phyloP scores from a whole-genome alignment of 805 yeast genomes.

The Brettanomyces custersianus region DNA sequence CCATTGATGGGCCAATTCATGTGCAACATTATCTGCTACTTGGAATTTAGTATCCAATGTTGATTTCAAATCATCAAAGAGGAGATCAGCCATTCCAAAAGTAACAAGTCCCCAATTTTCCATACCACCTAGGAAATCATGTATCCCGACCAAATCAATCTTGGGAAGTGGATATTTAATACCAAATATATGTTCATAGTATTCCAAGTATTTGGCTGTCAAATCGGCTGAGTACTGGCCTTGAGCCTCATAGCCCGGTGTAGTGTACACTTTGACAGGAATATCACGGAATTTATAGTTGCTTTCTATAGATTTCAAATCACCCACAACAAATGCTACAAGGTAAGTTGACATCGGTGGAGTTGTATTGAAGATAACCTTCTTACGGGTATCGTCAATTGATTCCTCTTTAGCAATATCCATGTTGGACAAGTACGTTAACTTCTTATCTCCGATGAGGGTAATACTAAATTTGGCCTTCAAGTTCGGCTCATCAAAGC shows the following conservation, averaged over 20 bases:
- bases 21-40: constrained; percentile 76
- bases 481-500: constrained; percentile 47
- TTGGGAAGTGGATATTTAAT: constrained; percentile 71
- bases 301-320: constrained; percentile 44
- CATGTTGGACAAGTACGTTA: constrained; percentile 39
- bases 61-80: constrained; percentile 38
- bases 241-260: constrained; percentile 36
- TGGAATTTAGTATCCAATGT: constrained; percentile 51
- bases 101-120: constrained; percentile 85
- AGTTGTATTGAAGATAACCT: constrained; percentile 35
- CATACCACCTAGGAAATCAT: constrained; percentile 83
- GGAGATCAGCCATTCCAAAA: constrained; percentile 51
- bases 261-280: constrained; percentile 46
- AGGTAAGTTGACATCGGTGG: constrained; percentile 50
- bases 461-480: constrained; percentile 49
- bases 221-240: constrained; percentile 41
- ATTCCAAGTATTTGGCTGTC: constrained; percentile 46
- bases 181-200: constrained; percentile 40
- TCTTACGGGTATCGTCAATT: constrained; percentile 11
- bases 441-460: constrained; percentile 27
- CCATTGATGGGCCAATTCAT: constrained; percentile 93
- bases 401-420: constrained; percentile 26
- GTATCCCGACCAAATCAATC: constrained; percentile 74
- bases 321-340: constrained; percentile 52
- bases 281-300: constrained; percentile 36